Conservation (phyloP, 345 rosid species). For the Turnera subulata region DNA sequence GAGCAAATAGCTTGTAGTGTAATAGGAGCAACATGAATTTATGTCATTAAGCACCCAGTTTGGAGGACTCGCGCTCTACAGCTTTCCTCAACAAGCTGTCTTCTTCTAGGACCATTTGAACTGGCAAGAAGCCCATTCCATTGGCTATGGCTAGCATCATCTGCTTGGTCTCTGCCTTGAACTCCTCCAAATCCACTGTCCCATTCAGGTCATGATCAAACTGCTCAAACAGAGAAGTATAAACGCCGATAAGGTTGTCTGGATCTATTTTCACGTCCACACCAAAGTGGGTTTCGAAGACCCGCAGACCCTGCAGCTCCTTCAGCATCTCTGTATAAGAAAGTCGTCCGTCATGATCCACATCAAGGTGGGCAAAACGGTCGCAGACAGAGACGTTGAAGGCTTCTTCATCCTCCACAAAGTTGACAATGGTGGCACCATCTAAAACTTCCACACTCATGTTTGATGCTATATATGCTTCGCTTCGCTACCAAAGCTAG, state of each 20-base stretch:
- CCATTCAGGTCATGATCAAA: slow-evolving; percentile 43
- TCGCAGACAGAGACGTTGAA: slow-evolving; percentile 20
- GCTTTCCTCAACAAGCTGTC: slow-evolving; percentile 46
- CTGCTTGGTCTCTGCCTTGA: slow-evolving; percentile 37
- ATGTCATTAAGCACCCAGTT: neutral
- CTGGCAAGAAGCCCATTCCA: slow-evolving; percentile 46
- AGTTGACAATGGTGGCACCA: slow-evolving; percentile 31
- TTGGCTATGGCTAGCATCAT: slow-evolving; percentile 48
- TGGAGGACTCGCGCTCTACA: slow-evolving; percentile 34
- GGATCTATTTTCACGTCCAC: slow-evolving; percentile 28
- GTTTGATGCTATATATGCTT: neutral
- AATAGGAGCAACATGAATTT: neutral
- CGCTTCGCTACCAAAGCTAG: no score
- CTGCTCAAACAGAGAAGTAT: slow-evolving; percentile 27
- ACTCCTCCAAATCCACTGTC: slow-evolving; percentile 39
- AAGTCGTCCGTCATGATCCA: slow-evolving; percentile 35
- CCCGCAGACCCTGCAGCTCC: slow-evolving; percentile 41
- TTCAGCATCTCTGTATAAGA: slow-evolving; percentile 38
- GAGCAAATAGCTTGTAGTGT: no score
- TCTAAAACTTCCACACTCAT: slow-evolving; percentile 46
- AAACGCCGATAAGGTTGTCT: slow-evolving; percentile 20
- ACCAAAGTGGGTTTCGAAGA: slow-evolving; percentile 39
- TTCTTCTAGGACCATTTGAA: slow-evolving; percentile 47
- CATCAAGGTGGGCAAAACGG: slow-evolving; percentile 30
- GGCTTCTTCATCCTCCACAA: slow-evolving; percentile 44